Evolutionary conservation across 805 yeast genomes (phyloP).

Genomic region (Ogataea nitratoaversa): DNA sequence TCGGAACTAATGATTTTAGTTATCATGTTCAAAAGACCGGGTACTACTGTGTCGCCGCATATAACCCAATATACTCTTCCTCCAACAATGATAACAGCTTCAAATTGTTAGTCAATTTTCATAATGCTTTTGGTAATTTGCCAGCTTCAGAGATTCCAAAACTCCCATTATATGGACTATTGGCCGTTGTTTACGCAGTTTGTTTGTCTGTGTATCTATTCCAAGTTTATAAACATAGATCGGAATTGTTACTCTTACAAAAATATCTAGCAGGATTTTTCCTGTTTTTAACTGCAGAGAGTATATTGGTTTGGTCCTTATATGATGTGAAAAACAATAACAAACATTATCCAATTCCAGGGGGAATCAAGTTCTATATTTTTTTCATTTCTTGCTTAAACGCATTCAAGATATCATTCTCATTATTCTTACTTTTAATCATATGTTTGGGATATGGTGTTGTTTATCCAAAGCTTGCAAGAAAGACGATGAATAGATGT

Average conservation of each 20-base stretch:
- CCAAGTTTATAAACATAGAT: constrained; percentile 78
- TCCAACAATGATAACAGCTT: constrained; percentile 35
- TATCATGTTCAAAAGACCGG: constrained; percentile 77
- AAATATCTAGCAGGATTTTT: constrained; percentile 85
- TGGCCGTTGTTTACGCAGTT: constrained; percentile 79
- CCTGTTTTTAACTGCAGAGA: constrained; percentile 76
- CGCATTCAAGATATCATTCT: constrained; percentile 77
- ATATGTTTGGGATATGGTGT: constrained; percentile 94
- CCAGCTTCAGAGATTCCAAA: constrained; percentile 91
- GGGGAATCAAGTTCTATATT: constrained; percentile 64
- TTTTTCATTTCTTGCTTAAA: constrained; percentile 74
- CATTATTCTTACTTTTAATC: constrained; percentile 80
- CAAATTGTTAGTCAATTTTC: constrained; percentile 70
- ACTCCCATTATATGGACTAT: constrained; percentile 79
- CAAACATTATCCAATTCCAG: constrained; percentile 33
- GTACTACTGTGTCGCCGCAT: constrained; percentile 85
- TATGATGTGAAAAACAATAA: constrained; percentile 72
- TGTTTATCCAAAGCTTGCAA: constrained; percentile 79
- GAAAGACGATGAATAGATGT: constrained; percentile 67
- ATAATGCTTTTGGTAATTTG: constrained; percentile 86
- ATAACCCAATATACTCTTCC: constrained; percentile 36
- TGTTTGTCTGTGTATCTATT: constrained; percentile 80
- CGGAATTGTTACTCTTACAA: constrained; percentile 86
- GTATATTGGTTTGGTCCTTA: constrained; percentile 85
- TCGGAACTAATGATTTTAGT: constrained; percentile 56